Evolutionary conservation across 495 filamentous ascomycete genomes (phyloP).

Genomic region (Extremus antarcticus): DNA sequence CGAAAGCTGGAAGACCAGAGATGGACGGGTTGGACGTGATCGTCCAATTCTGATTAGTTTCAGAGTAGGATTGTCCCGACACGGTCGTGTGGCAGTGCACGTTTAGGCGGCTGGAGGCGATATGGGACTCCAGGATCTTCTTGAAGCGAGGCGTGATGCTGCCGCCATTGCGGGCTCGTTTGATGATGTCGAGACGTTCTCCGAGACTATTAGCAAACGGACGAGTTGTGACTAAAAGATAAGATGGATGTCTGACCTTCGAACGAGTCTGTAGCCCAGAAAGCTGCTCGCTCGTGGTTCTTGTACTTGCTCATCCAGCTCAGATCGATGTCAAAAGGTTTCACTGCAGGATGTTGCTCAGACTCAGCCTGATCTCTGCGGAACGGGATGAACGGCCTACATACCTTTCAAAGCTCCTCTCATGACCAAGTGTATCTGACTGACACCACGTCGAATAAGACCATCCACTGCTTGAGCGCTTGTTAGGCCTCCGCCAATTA

Average conservation of each 20-base stretch:
- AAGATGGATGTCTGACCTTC: not conserved
- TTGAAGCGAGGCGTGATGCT: conserved; percentile 46
- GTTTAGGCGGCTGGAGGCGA: not conserved
- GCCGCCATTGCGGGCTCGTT: conserved; percentile 48
- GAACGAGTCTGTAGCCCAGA: conserved; percentile 38
- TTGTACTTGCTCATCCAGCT: conserved; percentile 58
- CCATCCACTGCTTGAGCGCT: conserved; percentile 48
- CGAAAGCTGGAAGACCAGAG: conserved; percentile 29
- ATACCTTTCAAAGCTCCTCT: not conserved
- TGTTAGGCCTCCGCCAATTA: conserved; percentile 52
- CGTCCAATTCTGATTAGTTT: not conserved
- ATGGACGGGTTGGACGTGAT: not conserved
- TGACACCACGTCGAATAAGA: not conserved
- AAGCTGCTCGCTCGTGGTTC: conserved; percentile 51
- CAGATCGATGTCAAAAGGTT: conserved; percentile 53
- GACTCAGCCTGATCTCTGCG: no score
- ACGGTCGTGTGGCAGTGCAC: not conserved
- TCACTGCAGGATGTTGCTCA: conserved; percentile 50
- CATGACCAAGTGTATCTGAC: not conserved
- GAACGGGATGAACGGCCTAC: no score
- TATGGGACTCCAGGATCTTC: not conserved
- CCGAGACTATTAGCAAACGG: no score
- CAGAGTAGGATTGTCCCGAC: not conserved
- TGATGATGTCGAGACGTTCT: conserved; percentile 48
- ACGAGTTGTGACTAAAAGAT: not conserved